phyloP scores from a whole-genome alignment of 2,329 filamentous ascomycete species.

The Elsinoe arachidis region DNA sequence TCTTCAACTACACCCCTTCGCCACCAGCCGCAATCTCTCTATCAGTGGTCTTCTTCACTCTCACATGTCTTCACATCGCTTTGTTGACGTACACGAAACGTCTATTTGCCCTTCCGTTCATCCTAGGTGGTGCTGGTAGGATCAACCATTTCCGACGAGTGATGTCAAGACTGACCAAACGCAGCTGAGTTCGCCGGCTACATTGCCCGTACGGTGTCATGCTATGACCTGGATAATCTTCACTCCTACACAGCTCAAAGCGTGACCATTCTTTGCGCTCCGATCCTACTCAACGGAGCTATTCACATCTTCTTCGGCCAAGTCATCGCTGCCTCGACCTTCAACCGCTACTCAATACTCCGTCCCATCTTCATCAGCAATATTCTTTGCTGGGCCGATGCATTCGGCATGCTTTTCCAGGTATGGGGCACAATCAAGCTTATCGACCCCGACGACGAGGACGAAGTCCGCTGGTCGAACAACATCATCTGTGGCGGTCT shows the following conservation, averaged over 20 bases:
- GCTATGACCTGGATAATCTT: conserved; percentile 24
- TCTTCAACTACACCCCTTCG: conserved; percentile 10
- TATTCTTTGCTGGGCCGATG: conserved; percentile 43
- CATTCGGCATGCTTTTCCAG: conserved; percentile 2
- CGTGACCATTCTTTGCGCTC: conserved; percentile 40
- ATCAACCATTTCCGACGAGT: conserved; percentile 16
- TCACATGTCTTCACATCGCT: conserved; percentile 15
- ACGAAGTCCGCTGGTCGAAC: conserved; percentile 27
- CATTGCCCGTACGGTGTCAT: conserved; percentile 24
- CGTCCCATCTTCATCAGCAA: conserved; percentile 41
- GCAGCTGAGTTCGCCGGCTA: conserved; percentile 40
- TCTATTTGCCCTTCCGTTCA: conserved; percentile 43
- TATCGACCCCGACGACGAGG: conserved; percentile 20
- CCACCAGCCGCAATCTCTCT: conserved; percentile 16
- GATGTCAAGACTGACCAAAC: conserved; percentile 14
- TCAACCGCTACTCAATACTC: conserved; percentile 37
- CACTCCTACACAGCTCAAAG: conserved; percentile 36
- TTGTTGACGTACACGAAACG: conserved; percentile 34
- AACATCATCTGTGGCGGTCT: conserved; percentile 49
- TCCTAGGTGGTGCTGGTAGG: conserved; percentile 42
- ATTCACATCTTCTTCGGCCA: conserved; percentile 45
- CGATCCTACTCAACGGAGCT: conserved; percentile 41
- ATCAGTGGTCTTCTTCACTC: conserved; percentile 29
- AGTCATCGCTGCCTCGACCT: conserved; percentile 35
- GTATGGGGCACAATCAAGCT: conserved; percentile 7